Evolutionary conservation across 108 stramenopile species (phyloP), one percentile per base, ranked within the genome.

Genomic region (Fistulifera solaris): DNA sequence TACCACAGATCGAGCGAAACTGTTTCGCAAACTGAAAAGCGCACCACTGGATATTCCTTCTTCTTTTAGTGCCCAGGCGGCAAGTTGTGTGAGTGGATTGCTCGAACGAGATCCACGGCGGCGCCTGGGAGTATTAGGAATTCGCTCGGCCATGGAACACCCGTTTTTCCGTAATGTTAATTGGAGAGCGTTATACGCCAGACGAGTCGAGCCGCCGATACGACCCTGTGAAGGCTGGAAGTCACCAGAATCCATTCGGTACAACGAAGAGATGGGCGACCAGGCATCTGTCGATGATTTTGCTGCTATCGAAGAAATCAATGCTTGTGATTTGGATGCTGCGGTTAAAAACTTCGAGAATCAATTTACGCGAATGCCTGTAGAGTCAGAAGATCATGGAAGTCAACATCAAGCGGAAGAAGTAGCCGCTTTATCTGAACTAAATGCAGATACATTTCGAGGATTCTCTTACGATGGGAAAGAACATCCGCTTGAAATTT

Each of bases 1-100:
- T 70, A 96, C 98, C 2, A 92, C 87, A 39, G 95, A 99, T 68
- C 64, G 94, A 62, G 72, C 89, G 15, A 88, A 93, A 59, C 86
- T 99, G n/a, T 97, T 97, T 74, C 85, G 90, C 41, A 59, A 94
- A 6, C 58, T 96, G 14, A 59, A 81, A 16, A 80, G 77, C 35
- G 92, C 92, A 16, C 87, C 87, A 13, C 56, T 93, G 41, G 72
- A 87, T 17, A 77, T 93, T 48, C 90, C 90, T 6, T 74, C 78
- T 11, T 78, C 70, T 22, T 87, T 93, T 59, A 75, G 68, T 31
- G 64, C 65, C 2, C 58, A 68, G 23, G 68, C 74, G 24, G 76
- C 77, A 11, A 48, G 66, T 25, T 88, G 80, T 62, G 73, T 87
- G 19, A 74, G 71, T 13, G 81, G 72, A 2, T 63, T 93, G 49